Percentiles rank a stretch among this genome's conserved stretches.
phyloP scores from a whole-genome alignment of 805 yeast genomes.

The Wickerhamiella musiphila region DNA sequence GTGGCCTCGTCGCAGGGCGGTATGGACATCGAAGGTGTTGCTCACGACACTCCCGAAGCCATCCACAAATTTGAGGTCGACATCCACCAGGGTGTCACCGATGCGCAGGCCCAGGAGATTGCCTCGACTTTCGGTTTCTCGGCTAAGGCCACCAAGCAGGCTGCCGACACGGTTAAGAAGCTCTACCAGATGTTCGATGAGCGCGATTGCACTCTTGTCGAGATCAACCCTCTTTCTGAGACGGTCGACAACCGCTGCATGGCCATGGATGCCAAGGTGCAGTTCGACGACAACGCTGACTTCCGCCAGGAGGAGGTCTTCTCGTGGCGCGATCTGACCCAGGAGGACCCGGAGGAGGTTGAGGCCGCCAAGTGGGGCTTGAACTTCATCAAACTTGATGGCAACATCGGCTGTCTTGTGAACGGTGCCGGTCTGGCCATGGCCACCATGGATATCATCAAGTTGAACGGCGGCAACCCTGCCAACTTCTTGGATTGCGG shows the following conservation, averaged over 20 bases:
- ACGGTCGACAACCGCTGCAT: conserved; percentile 75
- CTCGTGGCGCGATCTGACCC: conserved; percentile 92
- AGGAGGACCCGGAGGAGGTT: conserved; percentile 96
- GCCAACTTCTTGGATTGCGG: conserved; percentile 99
- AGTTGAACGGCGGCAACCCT: conserved; percentile 95
- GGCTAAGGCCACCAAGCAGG: conserved; percentile 58
- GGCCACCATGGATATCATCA: conserved; percentile 99
- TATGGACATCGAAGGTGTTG: conserved; percentile 99
- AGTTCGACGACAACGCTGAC: conserved; percentile 90
- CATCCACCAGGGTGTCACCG: conserved; percentile 64
- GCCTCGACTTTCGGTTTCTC: conserved; percentile 75
- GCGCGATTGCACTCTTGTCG: conserved; percentile 94
- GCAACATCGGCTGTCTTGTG: conserved; percentile 96
- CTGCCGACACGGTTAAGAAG: conserved; percentile 72
- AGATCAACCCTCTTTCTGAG: conserved; percentile 95
- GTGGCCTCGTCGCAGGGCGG: conserved; percentile 98
- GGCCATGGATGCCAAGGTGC: conserved; percentile 98
- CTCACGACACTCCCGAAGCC: conserved; percentile 75
- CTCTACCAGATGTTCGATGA: conserved; percentile 79
- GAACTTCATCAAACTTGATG: conserved; percentile 94
- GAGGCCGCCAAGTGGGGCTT: conserved; percentile 78
- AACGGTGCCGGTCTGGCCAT: conserved; percentile 99
- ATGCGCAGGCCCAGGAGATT: conserved; percentile 52
- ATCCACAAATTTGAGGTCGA: conserved; percentile 76
- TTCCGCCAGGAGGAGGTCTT: conserved; percentile 91